Conservation (phyloP, 768 basidiomycete species). For the Mycena rosella region DNA sequence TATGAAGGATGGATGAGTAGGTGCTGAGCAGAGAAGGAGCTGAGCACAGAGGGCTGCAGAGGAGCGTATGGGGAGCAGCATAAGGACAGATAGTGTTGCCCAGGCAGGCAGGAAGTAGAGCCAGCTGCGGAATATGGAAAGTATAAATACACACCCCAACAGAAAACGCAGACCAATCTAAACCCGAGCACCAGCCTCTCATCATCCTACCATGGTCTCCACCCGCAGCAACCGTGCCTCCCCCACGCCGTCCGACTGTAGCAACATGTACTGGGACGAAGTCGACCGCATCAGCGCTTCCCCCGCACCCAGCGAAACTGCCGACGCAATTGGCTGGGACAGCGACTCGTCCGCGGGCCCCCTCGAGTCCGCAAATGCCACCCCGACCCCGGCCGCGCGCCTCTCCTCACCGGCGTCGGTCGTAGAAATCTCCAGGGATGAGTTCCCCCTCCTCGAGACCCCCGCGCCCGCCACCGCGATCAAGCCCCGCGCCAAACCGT, state of each 20-base stretch:
- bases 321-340: background rate
- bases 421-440: background rate
- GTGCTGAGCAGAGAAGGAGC: too few species aligned
- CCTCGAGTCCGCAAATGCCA: background rate
- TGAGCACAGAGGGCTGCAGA: too few species aligned
- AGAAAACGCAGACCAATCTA: background rate
- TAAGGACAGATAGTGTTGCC: too few species aligned
- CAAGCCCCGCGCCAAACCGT: background rate
- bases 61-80: too few species aligned
- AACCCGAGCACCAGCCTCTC: background rate
- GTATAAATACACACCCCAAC: too few species aligned
- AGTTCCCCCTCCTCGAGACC: background rate
- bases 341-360: background rate
- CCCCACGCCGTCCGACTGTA: background rate
- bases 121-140: too few species aligned
- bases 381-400: background rate
- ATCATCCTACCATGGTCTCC: background rate
- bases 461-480: background rate
- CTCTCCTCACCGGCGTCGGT: background rate
- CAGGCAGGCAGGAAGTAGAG: too few species aligned
- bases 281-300: background rate
- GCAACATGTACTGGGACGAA: background rate
- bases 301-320: background rate
- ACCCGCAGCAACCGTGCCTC: constrained; percentile 3
- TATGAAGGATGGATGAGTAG: too few species aligned